Base-by-base conservation (phyloP, 495 filamentous ascomycete genomes). In the Neurospora sp. region DNA sequence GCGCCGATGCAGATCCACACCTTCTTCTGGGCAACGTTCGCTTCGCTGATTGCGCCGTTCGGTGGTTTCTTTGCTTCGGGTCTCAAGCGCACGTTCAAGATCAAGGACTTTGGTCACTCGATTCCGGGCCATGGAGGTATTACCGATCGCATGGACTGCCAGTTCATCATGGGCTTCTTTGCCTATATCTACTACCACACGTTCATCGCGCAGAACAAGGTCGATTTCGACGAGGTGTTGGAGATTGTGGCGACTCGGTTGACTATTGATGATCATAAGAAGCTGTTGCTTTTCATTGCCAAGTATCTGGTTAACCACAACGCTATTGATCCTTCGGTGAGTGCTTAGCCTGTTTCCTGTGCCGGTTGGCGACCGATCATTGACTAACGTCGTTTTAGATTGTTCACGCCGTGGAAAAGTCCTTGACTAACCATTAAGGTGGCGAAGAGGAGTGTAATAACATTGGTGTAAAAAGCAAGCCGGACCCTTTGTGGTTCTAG, bases 141-240 rank as follows among this genome's bases (percentile, higher is more conserved):
- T 82, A 99, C 96, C 8, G 96, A 99, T 81, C 90, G 96, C 35
- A 98, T 99, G 96, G 96, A 99, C 78, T 99, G 96, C 83, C 96
- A 99, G 79, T 98, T 98, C 84, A 98, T 98, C 84, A 99, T 99
- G 96, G 96, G 96, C 10, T 93, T 98, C 85, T 98, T 99, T 77
- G 89, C 96, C 14, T 98, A 92, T 82, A 92, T 99, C 86, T 99
- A 99, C 82, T 98, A 96, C 83, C 93, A 97, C 81, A 94, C 93
- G 78, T 99, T 99, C 80, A 96, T 99, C 78, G 94, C 94, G 9
- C 85, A 93, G 20, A 89, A 94, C 83, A 91, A 91, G 76, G 89
- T 91, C 9, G 92, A 85, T 71, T 90, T 96, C 14, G 95, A 94
- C 4, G 89, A 89, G 69, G 90, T 98, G 40, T 91, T 99, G 74